phyloP scores from a whole-genome alignment of 805 yeast genomes.

The Priceomyces haplophilus region DNA sequence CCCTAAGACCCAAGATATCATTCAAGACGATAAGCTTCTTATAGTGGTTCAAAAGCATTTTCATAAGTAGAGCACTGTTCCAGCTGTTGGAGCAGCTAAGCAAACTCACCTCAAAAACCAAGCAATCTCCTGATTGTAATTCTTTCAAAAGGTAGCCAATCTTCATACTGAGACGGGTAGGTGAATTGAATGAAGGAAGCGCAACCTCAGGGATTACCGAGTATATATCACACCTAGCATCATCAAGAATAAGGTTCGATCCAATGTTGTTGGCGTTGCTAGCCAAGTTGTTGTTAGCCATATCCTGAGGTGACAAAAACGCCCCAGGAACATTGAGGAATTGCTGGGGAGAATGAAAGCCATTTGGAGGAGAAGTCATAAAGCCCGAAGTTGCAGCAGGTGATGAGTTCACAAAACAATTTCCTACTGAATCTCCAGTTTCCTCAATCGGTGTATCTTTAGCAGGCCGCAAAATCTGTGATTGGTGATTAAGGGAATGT shows the following conservation, averaged over 20 bases:
- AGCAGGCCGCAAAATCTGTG: slow-evolving; percentile 5
- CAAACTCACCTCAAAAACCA: slow-evolving; percentile 60
- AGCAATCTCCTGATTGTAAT: slow-evolving; percentile 14
- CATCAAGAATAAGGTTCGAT: slow-evolving; percentile 36
- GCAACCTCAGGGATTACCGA: slow-evolving; percentile 60
- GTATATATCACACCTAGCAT: slow-evolving; percentile 48
- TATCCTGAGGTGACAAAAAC: slow-evolving; percentile 32
- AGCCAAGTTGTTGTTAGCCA: slow-evolving; percentile 8
- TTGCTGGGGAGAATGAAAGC: slow-evolving; percentile 38
- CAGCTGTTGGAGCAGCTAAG: slow-evolving; percentile 72
- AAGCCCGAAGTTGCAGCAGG: slow-evolving; percentile 22
- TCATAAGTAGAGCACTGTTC: slow-evolving; percentile 52
- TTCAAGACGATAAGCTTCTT: slow-evolving; percentile 50
- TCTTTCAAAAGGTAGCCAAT: slow-evolving; percentile 64
- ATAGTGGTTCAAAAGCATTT: slow-evolving; percentile 56
- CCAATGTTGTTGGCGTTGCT: not conserved
- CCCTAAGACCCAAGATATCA: slow-evolving; percentile 34
- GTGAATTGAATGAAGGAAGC: slow-evolving; percentile 66
- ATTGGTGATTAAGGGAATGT: not conserved
- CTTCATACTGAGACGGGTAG: slow-evolving; percentile 64
- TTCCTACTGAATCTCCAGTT: slow-evolving; percentile 5
- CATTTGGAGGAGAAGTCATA: slow-evolving; percentile 29
- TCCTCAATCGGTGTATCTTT: not conserved
- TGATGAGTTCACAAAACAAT: slow-evolving; percentile 19
- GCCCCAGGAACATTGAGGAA: slow-evolving; percentile 31